Evolutionary conservation across 108 stramenopile genomes (phyloP).

Genomic region (Discostella pseudostelligera): DNA sequence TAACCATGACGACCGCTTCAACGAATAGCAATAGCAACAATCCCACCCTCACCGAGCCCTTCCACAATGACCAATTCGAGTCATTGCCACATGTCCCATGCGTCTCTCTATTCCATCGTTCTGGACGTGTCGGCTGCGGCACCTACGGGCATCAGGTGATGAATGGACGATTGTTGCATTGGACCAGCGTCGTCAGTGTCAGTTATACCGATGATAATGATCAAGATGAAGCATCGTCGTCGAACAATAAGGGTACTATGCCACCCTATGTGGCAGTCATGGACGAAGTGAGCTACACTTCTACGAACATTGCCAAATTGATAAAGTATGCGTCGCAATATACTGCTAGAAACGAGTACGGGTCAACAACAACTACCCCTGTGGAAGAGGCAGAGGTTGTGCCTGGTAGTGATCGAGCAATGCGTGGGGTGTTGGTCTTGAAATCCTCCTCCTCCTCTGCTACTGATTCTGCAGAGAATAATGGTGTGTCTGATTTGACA

Average conservation of each 20-base stretch:
- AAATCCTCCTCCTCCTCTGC: conserved; percentile 42
- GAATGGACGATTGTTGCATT: conserved; percentile 54
- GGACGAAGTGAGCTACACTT: conserved; percentile 59
- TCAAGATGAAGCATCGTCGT: conserved; percentile 1
- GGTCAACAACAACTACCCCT: conserved; percentile 22
- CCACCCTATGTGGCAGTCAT: conserved; percentile 72
- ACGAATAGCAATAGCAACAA: conserved; percentile 2
- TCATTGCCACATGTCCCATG: conserved; percentile 64
- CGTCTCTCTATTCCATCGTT: conserved; percentile 68
- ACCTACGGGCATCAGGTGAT: conserved; percentile 55
- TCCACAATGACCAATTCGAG: conserved; percentile 55
- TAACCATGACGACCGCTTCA: conserved; percentile 8
- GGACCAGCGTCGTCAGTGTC: conserved; percentile 38
- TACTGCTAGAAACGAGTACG: conserved; percentile 26
- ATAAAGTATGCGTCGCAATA: conserved; percentile 24
- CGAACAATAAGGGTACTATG: not conserved
- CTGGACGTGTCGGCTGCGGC: conserved; percentile 81
- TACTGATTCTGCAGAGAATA: too few relatives aligned
- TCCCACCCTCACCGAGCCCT: conserved; percentile 52
- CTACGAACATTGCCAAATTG: conserved; percentile 43
- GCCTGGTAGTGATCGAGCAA: conserved; percentile 10
- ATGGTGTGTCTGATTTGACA: too few relatives aligned
- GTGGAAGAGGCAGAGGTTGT: conserved; percentile 12
- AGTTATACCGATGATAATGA: conserved; percentile 26
- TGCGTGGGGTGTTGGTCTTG: conserved; percentile 76